Conservation (phyloP, 257 asterid species). For the Catharanthus roseus region DNA sequence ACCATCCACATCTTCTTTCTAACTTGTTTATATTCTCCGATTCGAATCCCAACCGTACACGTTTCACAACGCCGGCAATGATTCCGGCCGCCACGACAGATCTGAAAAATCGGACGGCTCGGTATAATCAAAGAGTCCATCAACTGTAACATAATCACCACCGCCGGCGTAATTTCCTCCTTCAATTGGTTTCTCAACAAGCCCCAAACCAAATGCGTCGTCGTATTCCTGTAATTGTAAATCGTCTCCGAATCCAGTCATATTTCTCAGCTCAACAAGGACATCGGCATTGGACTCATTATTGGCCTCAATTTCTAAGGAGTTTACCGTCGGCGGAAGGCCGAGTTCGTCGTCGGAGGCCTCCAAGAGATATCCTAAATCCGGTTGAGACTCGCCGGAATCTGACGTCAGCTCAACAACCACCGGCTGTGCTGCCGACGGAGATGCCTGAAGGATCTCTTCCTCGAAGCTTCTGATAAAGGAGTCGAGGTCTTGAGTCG, state of each 20-base stretch:
- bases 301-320: slow-evolving; percentile 1
- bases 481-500: slow-evolving; percentile 34
- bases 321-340: slow-evolving; percentile 28
- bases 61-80: slow-evolving; percentile 26
- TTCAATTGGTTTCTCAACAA: slow-evolving; percentile 9
- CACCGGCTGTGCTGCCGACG: background rate
- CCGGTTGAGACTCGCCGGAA: slow-evolving; percentile 29
- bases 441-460: slow-evolving; percentile 27
- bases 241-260: slow-evolving; percentile 21
- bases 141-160: slow-evolving; percentile 25
- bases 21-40: background rate
- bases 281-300: background rate
- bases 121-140: slow-evolving; percentile 29
- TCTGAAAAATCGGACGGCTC: slow-evolving; percentile 29
- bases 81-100: slow-evolving; percentile 29
- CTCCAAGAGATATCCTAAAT: slow-evolving; percentile 38
- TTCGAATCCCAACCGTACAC: background rate
- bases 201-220: slow-evolving; percentile 26
- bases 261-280: slow-evolving; percentile 8
- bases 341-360: slow-evolving; percentile 54
- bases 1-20: slow-evolving; percentile 15
- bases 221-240: slow-evolving; percentile 26
- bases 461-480: slow-evolving; percentile 46
- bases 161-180: slow-evolving; percentile 4
- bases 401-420: slow-evolving; percentile 8